A percentile compares a stretch with the other conserved stretches of the same genome.
These are phyloP conservation scores for Astrothelium macrocarpum DNA, from an alignment of 495 filamentous ascomycete genomes.

Conservation along the genomic window DNA sequence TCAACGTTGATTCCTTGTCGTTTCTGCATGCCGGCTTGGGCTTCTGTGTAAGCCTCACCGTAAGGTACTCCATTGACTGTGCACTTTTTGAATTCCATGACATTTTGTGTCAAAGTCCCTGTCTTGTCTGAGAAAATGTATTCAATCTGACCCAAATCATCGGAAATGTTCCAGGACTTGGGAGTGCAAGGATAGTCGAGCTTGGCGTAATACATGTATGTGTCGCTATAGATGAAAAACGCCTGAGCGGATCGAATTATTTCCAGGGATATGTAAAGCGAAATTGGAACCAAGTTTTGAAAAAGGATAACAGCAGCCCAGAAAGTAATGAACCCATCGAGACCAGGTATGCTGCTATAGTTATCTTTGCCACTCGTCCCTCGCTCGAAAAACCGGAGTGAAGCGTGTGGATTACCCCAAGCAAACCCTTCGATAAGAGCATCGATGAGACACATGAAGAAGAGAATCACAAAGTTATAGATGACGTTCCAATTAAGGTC, in stretches of 20 bases:
- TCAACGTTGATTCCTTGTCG: slow-evolving; percentile 80
- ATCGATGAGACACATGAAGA: slow-evolving; percentile 79
- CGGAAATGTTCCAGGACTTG: slow-evolving; percentile 98
- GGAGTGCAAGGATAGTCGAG: slow-evolving; percentile 91
- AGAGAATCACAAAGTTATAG: slow-evolving; percentile 88
- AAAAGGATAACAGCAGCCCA: slow-evolving; percentile 91
- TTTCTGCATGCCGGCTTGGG: slow-evolving; percentile 88
- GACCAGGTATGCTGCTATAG: slow-evolving; percentile 61
- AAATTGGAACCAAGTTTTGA: slow-evolving; percentile 97
- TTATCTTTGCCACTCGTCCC: slow-evolving; percentile 39
- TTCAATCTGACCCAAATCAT: slow-evolving; percentile 97
- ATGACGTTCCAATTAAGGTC: slow-evolving; percentile 97
- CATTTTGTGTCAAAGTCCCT: slow-evolving; percentile 94
- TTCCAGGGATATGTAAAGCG: slow-evolving; percentile 94
- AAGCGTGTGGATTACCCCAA: slow-evolving; percentile 66
- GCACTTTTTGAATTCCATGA: slow-evolving; percentile 99
- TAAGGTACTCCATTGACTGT: slow-evolving; percentile 91
- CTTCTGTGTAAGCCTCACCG: slow-evolving; percentile 95
- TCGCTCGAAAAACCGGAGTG: slow-evolving; percentile 76
- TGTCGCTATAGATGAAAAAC: slow-evolving; percentile 94
- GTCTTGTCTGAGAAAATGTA: slow-evolving; percentile 99
- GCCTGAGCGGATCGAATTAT: slow-evolving; percentile 90
- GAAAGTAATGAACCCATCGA: slow-evolving; percentile 92
- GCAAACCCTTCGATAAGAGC: slow-evolving; percentile 76
- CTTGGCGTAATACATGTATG: slow-evolving; percentile 91